phyloP scores from a whole-genome alignment of 352 stramenopile species.

The Phytophthora idaei region DNA sequence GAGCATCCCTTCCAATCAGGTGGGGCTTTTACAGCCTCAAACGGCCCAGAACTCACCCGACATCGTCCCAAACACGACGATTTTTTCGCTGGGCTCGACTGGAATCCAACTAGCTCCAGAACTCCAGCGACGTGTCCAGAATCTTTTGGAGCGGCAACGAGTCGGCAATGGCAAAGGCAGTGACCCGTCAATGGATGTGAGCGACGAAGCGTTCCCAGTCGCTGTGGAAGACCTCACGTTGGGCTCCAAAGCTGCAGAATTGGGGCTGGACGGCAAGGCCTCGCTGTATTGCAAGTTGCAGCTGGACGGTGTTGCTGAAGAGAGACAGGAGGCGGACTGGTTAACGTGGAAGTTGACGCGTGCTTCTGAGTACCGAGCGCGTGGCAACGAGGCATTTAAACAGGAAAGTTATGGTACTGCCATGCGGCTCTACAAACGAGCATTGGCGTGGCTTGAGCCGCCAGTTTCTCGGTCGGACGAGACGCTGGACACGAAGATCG shows the following conservation, averaged over 20 bases:
- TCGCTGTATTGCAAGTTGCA: constrained; percentile 42
- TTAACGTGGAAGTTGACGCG: constrained; percentile 57
- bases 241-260: constrained; percentile 22
- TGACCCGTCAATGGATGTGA: constrained; percentile 2
- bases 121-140: constrained; percentile 29
- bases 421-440: constrained; percentile 51
- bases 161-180: neutral
- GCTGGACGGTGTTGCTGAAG: constrained; percentile 11
- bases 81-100: constrained; percentile 17
- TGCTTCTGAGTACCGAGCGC: constrained; percentile 49
- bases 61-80: constrained; percentile 10
- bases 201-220: constrained; percentile 27
- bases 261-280: constrained; percentile 19
- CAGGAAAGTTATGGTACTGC: constrained; percentile 36
- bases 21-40: constrained; percentile 9
- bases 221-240: constrained; percentile 37
- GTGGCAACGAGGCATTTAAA: constrained; percentile 68
- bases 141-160: constrained; percentile 18
- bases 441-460: constrained; percentile 61
- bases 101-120: constrained; percentile 37
- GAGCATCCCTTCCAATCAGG: constrained; percentile 21
- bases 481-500: constrained; percentile 32
- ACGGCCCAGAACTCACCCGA: neutral
- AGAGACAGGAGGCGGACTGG: constrained; percentile 34
- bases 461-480: constrained; percentile 28